phyloP scores from a whole-genome alignment of 2,329 filamentous ascomycete genomes.

The Fonsecaea erecta region DNA sequence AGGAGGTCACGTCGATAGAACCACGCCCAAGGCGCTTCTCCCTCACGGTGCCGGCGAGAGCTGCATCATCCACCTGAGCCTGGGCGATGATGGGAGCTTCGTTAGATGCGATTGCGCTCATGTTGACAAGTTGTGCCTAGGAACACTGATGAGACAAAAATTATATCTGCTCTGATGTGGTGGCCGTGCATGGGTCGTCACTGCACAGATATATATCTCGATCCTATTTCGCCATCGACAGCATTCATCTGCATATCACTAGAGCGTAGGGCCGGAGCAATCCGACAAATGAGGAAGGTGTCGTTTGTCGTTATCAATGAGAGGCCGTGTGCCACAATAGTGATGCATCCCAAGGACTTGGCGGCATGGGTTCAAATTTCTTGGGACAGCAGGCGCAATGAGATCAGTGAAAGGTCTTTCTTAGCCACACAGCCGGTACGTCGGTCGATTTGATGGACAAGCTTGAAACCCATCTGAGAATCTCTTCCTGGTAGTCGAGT shows the following conservation, averaged over 20 bases:
- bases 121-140: constrained; percentile 16
- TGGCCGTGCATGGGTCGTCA: not conserved
- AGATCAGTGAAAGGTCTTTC: constrained; percentile 8
- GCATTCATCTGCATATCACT: constrained; percentile 7
- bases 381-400: constrained; percentile 4
- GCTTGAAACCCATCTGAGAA: not conserved
- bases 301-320: constrained; percentile 24
- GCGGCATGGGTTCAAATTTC: constrained; percentile 17
- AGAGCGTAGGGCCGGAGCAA: constrained; percentile 12
- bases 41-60: constrained; percentile 20
- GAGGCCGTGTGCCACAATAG: constrained; percentile 1
- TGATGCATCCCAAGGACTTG: constrained; percentile 31
- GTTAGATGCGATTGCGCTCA: constrained; percentile 29
- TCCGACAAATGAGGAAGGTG: constrained; percentile 28
- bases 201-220: constrained; percentile 18
- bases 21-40: constrained; percentile 32
- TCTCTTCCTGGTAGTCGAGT: not conserved
- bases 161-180: not conserved
- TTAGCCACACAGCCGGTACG: not conserved
- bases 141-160: not conserved
- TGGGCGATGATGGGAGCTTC: constrained; percentile 32
- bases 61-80: constrained; percentile 24
- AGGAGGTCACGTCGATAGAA: constrained; percentile 22
- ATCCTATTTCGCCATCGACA: not conserved
- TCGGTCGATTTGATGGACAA: not conserved